Evolutionary conservation across 306 rosid genomes (phyloP).

Genomic region (Echinosophora koreensis): DNA sequence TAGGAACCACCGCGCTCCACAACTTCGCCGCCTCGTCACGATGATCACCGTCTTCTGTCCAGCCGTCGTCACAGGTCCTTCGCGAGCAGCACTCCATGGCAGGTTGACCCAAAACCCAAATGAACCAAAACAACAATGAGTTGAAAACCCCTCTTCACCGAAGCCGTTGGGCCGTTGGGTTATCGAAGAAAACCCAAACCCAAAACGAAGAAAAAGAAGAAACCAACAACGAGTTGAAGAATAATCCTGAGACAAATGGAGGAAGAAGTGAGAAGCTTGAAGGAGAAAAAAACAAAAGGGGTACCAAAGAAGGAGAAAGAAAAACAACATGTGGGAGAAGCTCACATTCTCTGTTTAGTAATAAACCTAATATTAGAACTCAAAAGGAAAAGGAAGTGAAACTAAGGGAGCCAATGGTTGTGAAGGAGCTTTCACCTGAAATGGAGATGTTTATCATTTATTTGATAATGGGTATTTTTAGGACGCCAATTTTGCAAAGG

Average conservation of each 20-base stretch:
- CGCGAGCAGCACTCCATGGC: too few relatives aligned
- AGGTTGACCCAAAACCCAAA: too few relatives aligned
- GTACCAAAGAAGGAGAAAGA: slow-evolving; percentile 17
- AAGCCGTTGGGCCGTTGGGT: too few relatives aligned
- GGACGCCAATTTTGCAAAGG: slow-evolving; percentile 58
- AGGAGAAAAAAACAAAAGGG: neutral
- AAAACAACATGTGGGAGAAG: slow-evolving; percentile 32
- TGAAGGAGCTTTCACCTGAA: slow-evolving; percentile 65
- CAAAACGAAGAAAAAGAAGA: neutral
- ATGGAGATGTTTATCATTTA: slow-evolving; percentile 62
- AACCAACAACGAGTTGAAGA: slow-evolving; percentile 46
- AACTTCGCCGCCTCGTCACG: too few relatives aligned
- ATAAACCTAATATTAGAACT: slow-evolving; percentile 2
- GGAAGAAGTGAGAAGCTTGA: slow-evolving; percentile 47
- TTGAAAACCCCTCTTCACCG: too few relatives aligned
- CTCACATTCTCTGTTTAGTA: slow-evolving; percentile 46
- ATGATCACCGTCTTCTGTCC: too few relatives aligned
- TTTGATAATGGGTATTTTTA: slow-evolving; percentile 68
- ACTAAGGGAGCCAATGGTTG: slow-evolving; percentile 39
- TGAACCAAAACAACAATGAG: too few relatives aligned
- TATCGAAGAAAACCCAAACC: slow-evolving; percentile 33
- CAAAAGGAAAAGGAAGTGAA: slow-evolving; percentile 6
- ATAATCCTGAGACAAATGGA: slow-evolving; percentile 47
- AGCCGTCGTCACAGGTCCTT: too few relatives aligned
- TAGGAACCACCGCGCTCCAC: too few relatives aligned